phyloP scores from a whole-genome alignment of 75 land plant genomes.

The Cupressus sempervirens region DNA sequence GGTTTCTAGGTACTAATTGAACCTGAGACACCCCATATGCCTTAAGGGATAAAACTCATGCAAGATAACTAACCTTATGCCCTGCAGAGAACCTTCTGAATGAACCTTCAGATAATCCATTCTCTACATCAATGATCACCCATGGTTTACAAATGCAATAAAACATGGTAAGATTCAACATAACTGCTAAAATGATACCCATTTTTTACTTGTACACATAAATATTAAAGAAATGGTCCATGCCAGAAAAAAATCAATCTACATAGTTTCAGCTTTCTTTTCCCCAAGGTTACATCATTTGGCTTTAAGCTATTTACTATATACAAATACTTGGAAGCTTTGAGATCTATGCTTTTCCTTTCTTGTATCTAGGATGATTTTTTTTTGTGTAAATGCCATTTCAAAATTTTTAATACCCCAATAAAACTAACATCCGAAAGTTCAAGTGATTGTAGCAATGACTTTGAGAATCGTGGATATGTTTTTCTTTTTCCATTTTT shows the following conservation, averaged over 20 bases:
- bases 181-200: background rate
- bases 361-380: background rate
- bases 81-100: background rate
- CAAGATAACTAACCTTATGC: constrained; percentile 1
- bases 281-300: too few relatives aligned
- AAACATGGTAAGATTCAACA: background rate
- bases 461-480: background rate
- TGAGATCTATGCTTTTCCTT: background rate
- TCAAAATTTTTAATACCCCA: background rate
- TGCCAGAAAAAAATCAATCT: too few relatives aligned
- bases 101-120: constrained; percentile 3
- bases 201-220: too few relatives aligned
- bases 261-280: too few relatives aligned
- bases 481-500: background rate
- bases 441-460: background rate
- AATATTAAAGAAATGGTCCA: too few relatives aligned
- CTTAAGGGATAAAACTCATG: background rate
- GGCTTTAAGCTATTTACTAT: too few relatives aligned
- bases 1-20: background rate
- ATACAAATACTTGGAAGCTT: background rate
- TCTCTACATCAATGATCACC: background rate
- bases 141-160: constrained; percentile 9
- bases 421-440: background rate
- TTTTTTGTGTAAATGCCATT: background rate
- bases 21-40: background rate